phyloP scores from a whole-genome alignment of 2,329 filamentous ascomycete genomes.

The Geoglossum cookeanum region DNA sequence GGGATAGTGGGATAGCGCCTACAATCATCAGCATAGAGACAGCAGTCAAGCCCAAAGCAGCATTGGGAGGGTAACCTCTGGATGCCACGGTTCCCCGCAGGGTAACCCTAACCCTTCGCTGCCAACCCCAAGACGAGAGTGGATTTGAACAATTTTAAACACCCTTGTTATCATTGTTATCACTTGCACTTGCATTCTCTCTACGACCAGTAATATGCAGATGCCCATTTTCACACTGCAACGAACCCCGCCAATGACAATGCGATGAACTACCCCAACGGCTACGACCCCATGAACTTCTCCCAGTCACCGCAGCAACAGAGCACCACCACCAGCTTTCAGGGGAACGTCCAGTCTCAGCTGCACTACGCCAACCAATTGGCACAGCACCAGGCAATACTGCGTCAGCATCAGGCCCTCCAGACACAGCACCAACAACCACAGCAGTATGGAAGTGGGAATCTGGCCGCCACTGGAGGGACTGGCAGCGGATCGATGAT shows the following conservation, averaged over 20 bases:
- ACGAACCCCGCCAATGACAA: not conserved
- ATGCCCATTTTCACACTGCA: constrained; percentile 1
- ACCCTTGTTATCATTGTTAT: not conserved
- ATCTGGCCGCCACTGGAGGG: not conserved
- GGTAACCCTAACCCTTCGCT: not conserved
- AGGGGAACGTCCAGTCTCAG: not conserved
- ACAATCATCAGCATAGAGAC: too few relatives aligned
- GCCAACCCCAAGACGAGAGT: not conserved
- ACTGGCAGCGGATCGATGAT: not conserved
- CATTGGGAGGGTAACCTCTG: not conserved
- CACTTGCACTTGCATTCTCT: not conserved
- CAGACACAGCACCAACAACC: constrained; percentile 15
- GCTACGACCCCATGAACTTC: constrained; percentile 3
- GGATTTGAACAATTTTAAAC: not conserved
- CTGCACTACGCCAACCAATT: constrained; percentile 1
- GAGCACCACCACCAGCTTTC: not conserved
- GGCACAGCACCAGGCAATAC: constrained; percentile 1
- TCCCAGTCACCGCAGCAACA: constrained; percentile 2
- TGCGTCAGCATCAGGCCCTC: constrained; percentile 10
- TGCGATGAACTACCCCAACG: constrained; percentile 5
- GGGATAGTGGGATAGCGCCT: too few relatives aligned
- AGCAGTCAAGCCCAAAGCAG: too few relatives aligned
- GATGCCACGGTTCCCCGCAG: not conserved
- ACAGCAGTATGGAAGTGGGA: constrained; percentile 1
- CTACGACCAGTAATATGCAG: constrained; percentile 1